Conservation (phyloP, 2,329 filamentous ascomycete species). For the Penicillium hordei region DNA sequence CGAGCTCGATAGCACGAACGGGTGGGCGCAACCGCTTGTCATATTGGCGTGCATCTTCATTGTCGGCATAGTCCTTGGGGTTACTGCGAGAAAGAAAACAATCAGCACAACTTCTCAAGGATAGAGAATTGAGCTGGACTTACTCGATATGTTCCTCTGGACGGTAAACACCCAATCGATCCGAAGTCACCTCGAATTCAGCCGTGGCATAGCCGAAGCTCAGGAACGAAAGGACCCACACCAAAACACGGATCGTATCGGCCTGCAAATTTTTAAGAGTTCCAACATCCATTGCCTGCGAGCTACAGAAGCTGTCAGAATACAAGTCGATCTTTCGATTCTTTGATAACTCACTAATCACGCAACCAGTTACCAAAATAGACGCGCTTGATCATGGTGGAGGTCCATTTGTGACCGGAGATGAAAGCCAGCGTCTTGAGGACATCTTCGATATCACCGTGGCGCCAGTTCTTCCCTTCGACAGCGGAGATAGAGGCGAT, state of each 20-base stretch:
- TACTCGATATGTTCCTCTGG: conserved; percentile 63
- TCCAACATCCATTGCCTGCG: conserved; percentile 77
- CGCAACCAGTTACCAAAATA: conserved; percentile 88
- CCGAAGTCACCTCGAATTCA: conserved; percentile 80
- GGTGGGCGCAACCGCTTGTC: conserved; percentile 81
- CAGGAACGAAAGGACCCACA: conserved; percentile 80
- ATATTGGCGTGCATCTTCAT: conserved; percentile 72
- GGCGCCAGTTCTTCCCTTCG: conserved; percentile 54
- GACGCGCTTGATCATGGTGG: conserved; percentile 71
- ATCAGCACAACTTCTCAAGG: conserved; percentile 1
- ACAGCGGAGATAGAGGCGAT: conserved; percentile 52
- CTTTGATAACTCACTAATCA: conserved; percentile 58
- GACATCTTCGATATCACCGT: conserved; percentile 75
- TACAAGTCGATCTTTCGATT: background rate
- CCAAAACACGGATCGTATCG: conserved; percentile 73
- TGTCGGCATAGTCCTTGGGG: conserved; percentile 82
- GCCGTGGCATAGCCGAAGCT: conserved; percentile 82
- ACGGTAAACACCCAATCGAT: conserved; percentile 76
- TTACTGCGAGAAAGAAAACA: conserved; percentile 61
- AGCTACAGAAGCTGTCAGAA: conserved; percentile 41
- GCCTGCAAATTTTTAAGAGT: conserved; percentile 76
- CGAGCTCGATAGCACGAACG: conserved; percentile 67
- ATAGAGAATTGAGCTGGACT: conserved; percentile 10
- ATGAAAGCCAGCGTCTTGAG: conserved; percentile 75
- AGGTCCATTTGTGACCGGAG: conserved; percentile 80